phyloP scores from a whole-genome alignment of 2,329 filamentous ascomycete genomes.

The Raffaelea arxii region DNA sequence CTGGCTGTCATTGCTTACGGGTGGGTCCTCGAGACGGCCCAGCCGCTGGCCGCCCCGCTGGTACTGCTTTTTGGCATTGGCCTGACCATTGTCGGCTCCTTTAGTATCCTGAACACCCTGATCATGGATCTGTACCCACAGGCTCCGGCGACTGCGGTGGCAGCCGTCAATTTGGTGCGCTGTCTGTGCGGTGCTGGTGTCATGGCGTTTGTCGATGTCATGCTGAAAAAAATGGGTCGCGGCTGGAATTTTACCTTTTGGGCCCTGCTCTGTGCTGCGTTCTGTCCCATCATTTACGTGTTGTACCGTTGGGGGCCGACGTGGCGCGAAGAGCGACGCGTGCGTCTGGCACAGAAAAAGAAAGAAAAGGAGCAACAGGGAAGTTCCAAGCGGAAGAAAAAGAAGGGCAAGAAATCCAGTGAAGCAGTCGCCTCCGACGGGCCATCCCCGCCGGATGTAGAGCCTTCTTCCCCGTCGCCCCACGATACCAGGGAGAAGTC shows the following conservation, averaged over 20 bases:
- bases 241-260: conserved; percentile 56
- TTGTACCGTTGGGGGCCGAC: conserved; percentile 42
- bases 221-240: conserved; percentile 46
- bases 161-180: conserved; percentile 54
- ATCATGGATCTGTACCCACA: conserved; percentile 54
- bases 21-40: conserved; percentile 33
- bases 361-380: conserved; percentile 18
- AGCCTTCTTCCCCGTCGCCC: no score
- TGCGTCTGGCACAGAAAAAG: conserved; percentile 20
- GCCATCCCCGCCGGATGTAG: no score
- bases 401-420: no score
- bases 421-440: no score
- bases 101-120: conserved; percentile 53
- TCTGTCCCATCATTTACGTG: conserved; percentile 38
- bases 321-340: conserved; percentile 29
- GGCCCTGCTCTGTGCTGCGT: conserved; percentile 36
- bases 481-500: no score
- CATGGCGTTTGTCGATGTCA: conserved; percentile 48
- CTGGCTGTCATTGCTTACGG: conserved; percentile 44
- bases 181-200: conserved; percentile 50
- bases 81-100: conserved; percentile 48
- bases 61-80: conserved; percentile 48
- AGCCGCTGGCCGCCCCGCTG: conserved; percentile 43
- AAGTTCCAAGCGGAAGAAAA: background rate
- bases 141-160: conserved; percentile 51